Conservation (phyloP, 768 basidiomycete species). For the Infundibulicybe gibba region DNA sequence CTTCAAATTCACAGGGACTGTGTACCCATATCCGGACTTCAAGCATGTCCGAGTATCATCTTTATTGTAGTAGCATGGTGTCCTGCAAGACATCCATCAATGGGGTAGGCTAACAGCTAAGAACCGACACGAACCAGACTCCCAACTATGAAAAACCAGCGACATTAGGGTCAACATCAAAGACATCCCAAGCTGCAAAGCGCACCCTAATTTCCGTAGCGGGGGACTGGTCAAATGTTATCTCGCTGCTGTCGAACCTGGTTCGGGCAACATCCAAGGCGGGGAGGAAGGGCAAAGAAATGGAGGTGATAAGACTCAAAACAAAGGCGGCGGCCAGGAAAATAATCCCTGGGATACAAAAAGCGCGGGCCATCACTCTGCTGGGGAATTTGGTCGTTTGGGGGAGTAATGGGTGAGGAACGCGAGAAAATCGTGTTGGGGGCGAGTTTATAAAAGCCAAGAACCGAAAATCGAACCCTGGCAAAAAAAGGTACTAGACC, state of each 20-base stretch:
- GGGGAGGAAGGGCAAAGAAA: conserved; percentile 69
- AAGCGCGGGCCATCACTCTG: conserved; percentile 13
- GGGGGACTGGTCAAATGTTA: conserved; percentile 9
- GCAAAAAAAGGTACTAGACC: too few relatives aligned
- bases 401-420: too few relatives aligned
- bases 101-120: neutral
- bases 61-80: conserved; percentile 50
- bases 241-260: conserved; percentile 34
- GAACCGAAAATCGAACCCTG: too few relatives aligned
- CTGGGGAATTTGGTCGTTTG: too few relatives aligned
- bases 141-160: conserved; percentile 47
- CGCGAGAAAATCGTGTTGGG: too few relatives aligned
- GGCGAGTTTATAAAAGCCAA: too few relatives aligned
- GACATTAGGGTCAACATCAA: conserved; percentile 2
- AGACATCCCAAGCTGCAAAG: conserved; percentile 51
- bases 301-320: conserved; percentile 62
- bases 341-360: conserved; percentile 16
- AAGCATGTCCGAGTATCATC: conserved; percentile 46
- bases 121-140: conserved; percentile 48
- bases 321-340: conserved; percentile 49
- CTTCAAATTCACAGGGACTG: conserved; percentile 26
- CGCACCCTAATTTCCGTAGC: too few relatives aligned
- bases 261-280: conserved; percentile 65
- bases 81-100: conserved; percentile 34
- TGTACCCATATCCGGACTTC: conserved; percentile 56